Evolutionary conservation across 441 rosid genomes (phyloP).

Genomic region (Flueggea neowawraea): DNA sequence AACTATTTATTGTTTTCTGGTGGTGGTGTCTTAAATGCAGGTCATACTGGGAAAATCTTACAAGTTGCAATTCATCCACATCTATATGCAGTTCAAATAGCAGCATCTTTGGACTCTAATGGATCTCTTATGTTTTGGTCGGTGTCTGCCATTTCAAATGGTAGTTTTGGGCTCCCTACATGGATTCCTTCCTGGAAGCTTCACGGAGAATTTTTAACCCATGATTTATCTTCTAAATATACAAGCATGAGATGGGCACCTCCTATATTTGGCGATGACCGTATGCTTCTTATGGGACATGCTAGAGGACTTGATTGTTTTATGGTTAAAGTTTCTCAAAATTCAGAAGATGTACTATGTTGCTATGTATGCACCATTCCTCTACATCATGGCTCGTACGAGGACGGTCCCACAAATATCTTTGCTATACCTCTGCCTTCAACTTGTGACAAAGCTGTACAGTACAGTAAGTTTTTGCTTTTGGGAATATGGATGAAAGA

Average conservation of each 20-base stretch:
- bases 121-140: conserved; percentile 83
- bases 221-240: conserved; percentile 39
- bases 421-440: conserved; percentile 58
- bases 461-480: conserved; percentile 59
- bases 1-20: conserved; percentile 32
- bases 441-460: conserved; percentile 47
- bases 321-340: conserved; percentile 48
- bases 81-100: conserved; percentile 49
- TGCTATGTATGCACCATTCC: conserved; percentile 76
- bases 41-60: conserved; percentile 66
- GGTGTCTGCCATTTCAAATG: conserved; percentile 38
- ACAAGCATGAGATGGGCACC: conserved; percentile 93
- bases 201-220: conserved; percentile 53
- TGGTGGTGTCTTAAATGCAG: conserved; percentile 41
- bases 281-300: conserved; percentile 72
- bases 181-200: conserved; percentile 60
- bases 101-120: conserved; percentile 78
- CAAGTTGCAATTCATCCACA: conserved; percentile 68
- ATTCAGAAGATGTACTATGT: conserved; percentile 32
- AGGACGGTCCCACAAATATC: conserved; percentile 62
- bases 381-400: conserved; percentile 31
- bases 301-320: conserved; percentile 82
- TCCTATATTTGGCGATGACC: conserved; percentile 49
- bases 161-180: conserved; percentile 42
- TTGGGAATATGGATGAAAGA: conserved; percentile 66